phyloP scores from a whole-genome alignment of 169 alveolate genomes.

The Theileria luwenshuni region DNA sequence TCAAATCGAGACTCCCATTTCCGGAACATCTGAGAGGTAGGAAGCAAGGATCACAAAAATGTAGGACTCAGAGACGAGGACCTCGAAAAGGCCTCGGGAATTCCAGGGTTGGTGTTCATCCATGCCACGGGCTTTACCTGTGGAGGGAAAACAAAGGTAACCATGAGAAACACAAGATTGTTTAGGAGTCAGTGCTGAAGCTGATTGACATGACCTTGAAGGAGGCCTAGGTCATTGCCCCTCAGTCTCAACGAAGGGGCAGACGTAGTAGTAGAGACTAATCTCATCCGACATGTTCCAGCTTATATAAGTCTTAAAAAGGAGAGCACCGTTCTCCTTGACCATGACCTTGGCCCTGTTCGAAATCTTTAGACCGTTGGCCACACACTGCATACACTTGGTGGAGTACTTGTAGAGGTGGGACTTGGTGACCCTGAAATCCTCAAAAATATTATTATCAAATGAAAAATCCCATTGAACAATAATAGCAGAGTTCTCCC shows the following conservation, averaged over 20 bases:
- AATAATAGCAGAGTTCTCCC: constrained; percentile 54
- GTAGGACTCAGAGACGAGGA: constrained; percentile 63
- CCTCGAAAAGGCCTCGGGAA: constrained; percentile 71
- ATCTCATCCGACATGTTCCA: constrained; percentile 56
- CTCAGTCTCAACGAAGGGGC: constrained; percentile 53
- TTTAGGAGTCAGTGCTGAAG: constrained; percentile 56
- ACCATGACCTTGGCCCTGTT: constrained; percentile 32
- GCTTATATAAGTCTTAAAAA: constrained; percentile 42
- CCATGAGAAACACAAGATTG: constrained; percentile 32
- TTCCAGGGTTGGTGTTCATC: constrained; percentile 70
- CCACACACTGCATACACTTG: constrained; percentile 56
- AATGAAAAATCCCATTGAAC: constrained; percentile 67
- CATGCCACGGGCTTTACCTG: constrained; percentile 81
- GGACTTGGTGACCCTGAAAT: constrained; percentile 34
- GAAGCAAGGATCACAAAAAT: neutral
- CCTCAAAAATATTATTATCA: constrained; percentile 59
- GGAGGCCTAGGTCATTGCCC: constrained; percentile 9
- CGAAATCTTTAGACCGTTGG: constrained; percentile 65
- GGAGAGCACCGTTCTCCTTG: constrained; percentile 64
- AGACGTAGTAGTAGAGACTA: constrained; percentile 55
- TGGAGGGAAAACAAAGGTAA: constrained; percentile 71
- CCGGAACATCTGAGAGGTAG: constrained; percentile 75
- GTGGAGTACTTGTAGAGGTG: constrained; percentile 57
- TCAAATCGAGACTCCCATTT: constrained; percentile 73
- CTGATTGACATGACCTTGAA: constrained; percentile 41